Evolutionary conservation across 495 filamentous ascomycete genomes (phyloP), one percentile per base, ranked within the genome.

Genomic region (Sphaerosporella brunnea): DNA sequence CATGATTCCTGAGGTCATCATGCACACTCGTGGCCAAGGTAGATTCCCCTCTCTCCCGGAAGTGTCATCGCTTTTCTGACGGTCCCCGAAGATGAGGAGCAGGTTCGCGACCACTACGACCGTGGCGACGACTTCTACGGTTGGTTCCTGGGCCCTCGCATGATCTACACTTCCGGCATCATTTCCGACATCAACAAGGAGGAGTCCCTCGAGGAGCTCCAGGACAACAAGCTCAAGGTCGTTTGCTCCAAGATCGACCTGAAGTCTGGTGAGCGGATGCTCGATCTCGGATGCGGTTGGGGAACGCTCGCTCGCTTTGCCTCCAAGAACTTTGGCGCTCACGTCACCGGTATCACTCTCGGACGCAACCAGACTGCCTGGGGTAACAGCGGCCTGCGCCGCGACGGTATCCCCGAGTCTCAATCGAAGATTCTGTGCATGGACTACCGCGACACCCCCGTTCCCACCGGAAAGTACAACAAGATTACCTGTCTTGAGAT

Each of bases 401-500:
- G 73, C 51, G 77, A 70, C 49, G 77, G 77, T 36, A 71, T 84
- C 43, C 59, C 68, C 38, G 79, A 84, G 62, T 69, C 73, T 45
- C 81, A 86, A 64, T 80, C 76, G 66, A 72, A 70, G 50, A 79
- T 86, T 56, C 67, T 82, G 46, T 84, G 81, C 68, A 82, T 80
- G 71, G 81, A 86, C 63, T 86, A 86, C 68, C 80, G 84, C 51
- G 84, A 88, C 61, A 83, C 82, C 48, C 74, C 79, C 21, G 70
- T 76, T 24, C 77, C 74, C 2, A 65, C 70, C 48, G 78, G 78
- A 55, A 65, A 69, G 36, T 92, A 81, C 65, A 69, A 84, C 58
- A 88, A 86, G 70, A 88, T 92, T 61, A 84, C 81, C 32, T 82
- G 79, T 58, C 73, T 92, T 16, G 84, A 92, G 66, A 92, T 92